phyloP scores from a whole-genome alignment of 345 rosid species.

The Pseudoturritis turrita region DNA sequence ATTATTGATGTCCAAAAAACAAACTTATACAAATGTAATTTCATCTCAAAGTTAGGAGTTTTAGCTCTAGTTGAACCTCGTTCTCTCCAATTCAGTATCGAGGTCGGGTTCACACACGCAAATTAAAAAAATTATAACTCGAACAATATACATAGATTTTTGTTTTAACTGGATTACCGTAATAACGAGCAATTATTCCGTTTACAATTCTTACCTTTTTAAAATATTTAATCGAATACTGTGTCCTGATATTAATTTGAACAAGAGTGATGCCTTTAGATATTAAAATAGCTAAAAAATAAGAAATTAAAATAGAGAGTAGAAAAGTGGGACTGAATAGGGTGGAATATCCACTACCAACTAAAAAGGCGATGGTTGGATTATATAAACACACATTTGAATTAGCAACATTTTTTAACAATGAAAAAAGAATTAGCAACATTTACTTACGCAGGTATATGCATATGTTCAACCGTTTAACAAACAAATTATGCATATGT shows the following conservation, averaged over 20 bases:
- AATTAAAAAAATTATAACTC: too few relatives aligned
- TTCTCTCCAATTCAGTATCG: too few relatives aligned
- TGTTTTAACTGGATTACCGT: too few relatives aligned
- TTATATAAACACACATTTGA: neutral
- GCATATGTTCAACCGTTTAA: neutral
- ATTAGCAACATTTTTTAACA: constrained; percentile 1
- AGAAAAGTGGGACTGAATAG: constrained; percentile 5
- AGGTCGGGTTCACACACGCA: too few relatives aligned
- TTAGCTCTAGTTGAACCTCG: too few relatives aligned
- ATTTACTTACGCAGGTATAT: neutral
- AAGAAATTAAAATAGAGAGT: neutral
- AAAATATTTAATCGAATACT: neutral
- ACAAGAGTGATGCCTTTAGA: neutral
- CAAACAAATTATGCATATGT: neutral
- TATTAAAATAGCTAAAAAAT: neutral
- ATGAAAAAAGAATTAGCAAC: constrained; percentile 7
- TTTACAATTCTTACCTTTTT: neutral
- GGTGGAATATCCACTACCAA: constrained; percentile 13
- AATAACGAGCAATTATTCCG: too few relatives aligned
- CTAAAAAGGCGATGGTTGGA: constrained; percentile 43
- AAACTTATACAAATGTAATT: too few relatives aligned
- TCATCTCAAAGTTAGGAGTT: too few relatives aligned
- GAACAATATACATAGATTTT: too few relatives aligned
- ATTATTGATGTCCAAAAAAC: too few relatives aligned
- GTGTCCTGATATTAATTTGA: neutral